Conservation (phyloP, 2,329 filamentous ascomycete genomes). For the Talaromyces sp. region DNA sequence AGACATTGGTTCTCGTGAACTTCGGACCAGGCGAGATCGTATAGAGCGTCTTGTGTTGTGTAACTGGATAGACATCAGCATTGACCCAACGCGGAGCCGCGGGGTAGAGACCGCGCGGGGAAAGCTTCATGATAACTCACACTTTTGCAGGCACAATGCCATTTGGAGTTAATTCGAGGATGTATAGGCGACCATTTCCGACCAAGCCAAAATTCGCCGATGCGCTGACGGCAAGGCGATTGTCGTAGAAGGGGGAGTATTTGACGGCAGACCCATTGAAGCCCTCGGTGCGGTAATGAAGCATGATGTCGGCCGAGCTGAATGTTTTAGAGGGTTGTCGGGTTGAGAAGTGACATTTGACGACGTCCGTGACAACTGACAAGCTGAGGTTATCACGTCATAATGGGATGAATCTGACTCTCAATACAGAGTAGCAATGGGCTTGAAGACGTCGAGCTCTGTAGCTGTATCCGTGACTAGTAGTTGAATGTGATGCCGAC, state of each 20-base stretch:
- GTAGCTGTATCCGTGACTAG: not conserved
- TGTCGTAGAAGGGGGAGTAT: conserved; percentile 98
- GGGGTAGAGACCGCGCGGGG: not conserved
- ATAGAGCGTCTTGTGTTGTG: conserved; percentile 95
- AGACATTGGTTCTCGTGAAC: conserved; percentile 92
- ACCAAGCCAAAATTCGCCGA: conserved; percentile 97
- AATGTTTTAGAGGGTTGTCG: not conserved
- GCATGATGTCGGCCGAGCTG: conserved; percentile 56
- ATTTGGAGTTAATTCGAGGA: conserved; percentile 74
- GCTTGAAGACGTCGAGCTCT: not conserved
- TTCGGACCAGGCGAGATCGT: conserved; percentile 93
- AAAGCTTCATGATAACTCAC: conserved; percentile 44
- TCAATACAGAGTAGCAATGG: not conserved
- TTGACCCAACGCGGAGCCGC: conserved; percentile 9
- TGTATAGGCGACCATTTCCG: conserved; percentile 82
- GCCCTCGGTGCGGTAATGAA: conserved; percentile 89
- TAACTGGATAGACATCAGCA: conserved; percentile 55
- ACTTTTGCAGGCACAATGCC: conserved; percentile 83
- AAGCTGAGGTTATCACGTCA: not conserved
- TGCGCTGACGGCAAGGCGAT: conserved; percentile 80
- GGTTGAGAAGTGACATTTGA: not conserved
- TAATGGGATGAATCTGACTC: not conserved
- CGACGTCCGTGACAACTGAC: not conserved
- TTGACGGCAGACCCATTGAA: conserved; percentile 97
- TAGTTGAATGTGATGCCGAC: conserved; percentile 16